phyloP scores from a whole-genome alignment of 192 early-diverging fungal genomes.

The Umbelopsis isabellina region DNA sequence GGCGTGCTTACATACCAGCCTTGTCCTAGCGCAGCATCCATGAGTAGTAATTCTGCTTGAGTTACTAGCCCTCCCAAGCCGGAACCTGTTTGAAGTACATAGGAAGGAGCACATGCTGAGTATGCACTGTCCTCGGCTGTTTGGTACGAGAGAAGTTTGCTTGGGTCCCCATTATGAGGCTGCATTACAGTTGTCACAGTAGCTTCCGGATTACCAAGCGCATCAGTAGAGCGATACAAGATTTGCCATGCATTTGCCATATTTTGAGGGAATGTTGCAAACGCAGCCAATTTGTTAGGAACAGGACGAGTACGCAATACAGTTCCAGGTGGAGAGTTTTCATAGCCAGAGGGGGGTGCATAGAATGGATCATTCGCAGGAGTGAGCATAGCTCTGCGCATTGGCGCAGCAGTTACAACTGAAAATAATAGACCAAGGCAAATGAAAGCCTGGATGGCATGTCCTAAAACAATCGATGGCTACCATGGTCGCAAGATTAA shows the following conservation, averaged over 20 bases:
- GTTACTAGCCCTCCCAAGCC: background rate
- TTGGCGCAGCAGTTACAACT: background rate
- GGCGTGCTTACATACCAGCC: slow-evolving; percentile 21
- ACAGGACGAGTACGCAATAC: background rate
- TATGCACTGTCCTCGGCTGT: slow-evolving; percentile 15
- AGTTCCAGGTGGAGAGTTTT: background rate
- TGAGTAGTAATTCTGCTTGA: slow-evolving; percentile 19
- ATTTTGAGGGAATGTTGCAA: slow-evolving; percentile 20
- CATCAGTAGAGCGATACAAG: slow-evolving; percentile 20
- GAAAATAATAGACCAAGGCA: background rate
- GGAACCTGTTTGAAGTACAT: background rate
- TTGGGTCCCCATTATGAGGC: slow-evolving; percentile 18
- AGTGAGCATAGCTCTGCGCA: background rate
- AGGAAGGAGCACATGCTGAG: slow-evolving; percentile 1
- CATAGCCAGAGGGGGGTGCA: background rate
- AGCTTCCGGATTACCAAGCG: background rate
- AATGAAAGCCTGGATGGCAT: background rate
- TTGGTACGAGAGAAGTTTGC: slow-evolving; percentile 19
- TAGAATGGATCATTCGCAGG: slow-evolving; percentile 12
- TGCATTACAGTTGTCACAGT: slow-evolving; percentile 22
- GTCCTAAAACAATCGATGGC: no score
- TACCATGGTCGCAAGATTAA: no score
- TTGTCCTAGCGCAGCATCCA: slow-evolving; percentile 11
- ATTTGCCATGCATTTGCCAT: slow-evolving; percentile 10
- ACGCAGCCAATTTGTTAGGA: slow-evolving; percentile 11